Evolutionary conservation across 2,329 filamentous ascomycete species (phyloP), one percentile per base, ranked within the genome.

Genomic region (Elsinoe australis): DNA sequence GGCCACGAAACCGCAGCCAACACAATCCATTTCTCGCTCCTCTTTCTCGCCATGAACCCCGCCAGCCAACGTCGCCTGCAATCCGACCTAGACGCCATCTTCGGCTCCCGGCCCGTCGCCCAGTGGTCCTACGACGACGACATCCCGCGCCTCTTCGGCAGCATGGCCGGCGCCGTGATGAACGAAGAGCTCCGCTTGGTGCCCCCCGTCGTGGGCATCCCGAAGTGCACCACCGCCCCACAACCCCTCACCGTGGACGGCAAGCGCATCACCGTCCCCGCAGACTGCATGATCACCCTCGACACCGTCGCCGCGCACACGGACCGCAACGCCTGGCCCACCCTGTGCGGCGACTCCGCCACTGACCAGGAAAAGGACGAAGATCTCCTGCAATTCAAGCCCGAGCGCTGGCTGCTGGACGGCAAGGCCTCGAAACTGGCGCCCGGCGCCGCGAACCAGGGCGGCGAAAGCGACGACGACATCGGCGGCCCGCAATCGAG

Each of bases 1-100:
- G 86, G 86, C 9, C 85, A 92, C 64, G 86, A 92, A 64, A 89
- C 85, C 1, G 84, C 84, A 1, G 85, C 85, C 39, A 87, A 85
- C 62, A 75, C 78, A 3, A 70, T 88, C 31, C 82, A 89, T 65
- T 88, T 85, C 60, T 73, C 79, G 2, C 65, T 88, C 3, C 61
- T 87, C 28, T 74, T 79, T 55, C 73, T 90, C 4, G 85, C 85
- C 10, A 75, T 79, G 56, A 74, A 82, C 56, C 78, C 78, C 4
- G 64, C 69, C 1, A 75, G 75, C 1, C 86, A 92, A 59, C 73
- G 76, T 18, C 71, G 70, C 5, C 65, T 90, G 3, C 85, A 90
- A 56, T 67, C 71, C 35, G 85, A 88, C 52, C 66, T 92, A 19
- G 80, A 87, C 60, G 65, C 68, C 10, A 75, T 85, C 7, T 70